Base-by-base conservation (phyloP, 495 filamentous ascomycete species). In the Daldinia grandis region DNA sequence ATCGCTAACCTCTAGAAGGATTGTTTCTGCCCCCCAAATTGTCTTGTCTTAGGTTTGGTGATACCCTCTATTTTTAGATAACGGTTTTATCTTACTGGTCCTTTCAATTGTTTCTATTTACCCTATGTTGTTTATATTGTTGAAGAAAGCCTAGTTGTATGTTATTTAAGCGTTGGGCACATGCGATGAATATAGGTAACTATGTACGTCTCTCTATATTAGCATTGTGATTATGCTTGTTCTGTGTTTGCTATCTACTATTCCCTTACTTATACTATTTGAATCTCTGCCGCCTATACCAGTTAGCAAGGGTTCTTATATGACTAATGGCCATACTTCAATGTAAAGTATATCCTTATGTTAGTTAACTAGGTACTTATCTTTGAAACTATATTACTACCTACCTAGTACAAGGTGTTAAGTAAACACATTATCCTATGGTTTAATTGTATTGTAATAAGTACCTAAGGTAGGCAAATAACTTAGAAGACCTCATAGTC, bases 31-130 rank as follows among this genome's bases (percentile, higher is more conserved):
- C n/a, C 5, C 42, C 14, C 9, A 66, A 37, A 56, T 38, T 42
- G 49, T 62, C 51, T 50, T 62, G 60, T 57, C 60, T 67, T 50
- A 31, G 33, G n/a, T 38, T 56, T 33, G 35, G 37, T 27, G 25
- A 21, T 21, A n/a, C 7, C 24, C 54, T 51, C 40, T 65, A 68
- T 65, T 57, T 73, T 65, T 73, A 58, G 56, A 65, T 56, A 54
- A 44, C 24, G 33, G 17, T 49, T 38, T 28, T 64, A 21, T 55
- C 53, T 63, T 37, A 40, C 3, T 31, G 49, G 19, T 24, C 24
- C 49, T 28, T 53, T 17, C 10, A 8, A 4, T 53, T 53, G 19
- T 21, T 8, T 21, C 19, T 47, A 47, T 21, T 47, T 21, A 35
- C 33, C 33, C 33, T 1, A 35, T 0, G 33, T 35, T 5, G 12